Conservation (phyloP, 495 filamentous ascomycete genomes). For the Penicillium simplicissimum region DNA sequence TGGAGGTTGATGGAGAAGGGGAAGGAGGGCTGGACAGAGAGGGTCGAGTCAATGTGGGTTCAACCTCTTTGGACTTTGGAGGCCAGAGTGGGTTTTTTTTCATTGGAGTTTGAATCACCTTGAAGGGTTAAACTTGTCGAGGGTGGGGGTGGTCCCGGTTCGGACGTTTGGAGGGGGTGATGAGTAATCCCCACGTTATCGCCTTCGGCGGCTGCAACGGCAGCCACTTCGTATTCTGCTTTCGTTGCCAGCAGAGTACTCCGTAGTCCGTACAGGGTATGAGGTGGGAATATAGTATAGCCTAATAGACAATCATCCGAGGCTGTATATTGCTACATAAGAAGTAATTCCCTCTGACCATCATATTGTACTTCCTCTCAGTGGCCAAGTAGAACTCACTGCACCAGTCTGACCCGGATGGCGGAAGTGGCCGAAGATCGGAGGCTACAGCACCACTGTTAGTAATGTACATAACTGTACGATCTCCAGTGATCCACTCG, state of each 20-base stretch:
- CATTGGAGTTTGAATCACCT: slow-evolving; percentile 19
- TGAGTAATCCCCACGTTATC: slow-evolving; percentile 25
- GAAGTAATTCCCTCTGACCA: background rate
- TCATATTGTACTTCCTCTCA: background rate
- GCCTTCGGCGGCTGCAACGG: slow-evolving; percentile 2
- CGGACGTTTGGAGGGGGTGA: slow-evolving; percentile 12
- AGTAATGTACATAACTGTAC: too few species aligned
- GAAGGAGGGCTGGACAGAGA: slow-evolving; percentile 6
- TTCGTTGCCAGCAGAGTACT: too few species aligned
- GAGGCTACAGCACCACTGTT: background rate
- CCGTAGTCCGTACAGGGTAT: too few species aligned
- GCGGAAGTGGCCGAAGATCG: slow-evolving; percentile 15
- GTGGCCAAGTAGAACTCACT: background rate
- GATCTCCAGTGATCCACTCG: background rate
- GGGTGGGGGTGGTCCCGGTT: slow-evolving; percentile 7
- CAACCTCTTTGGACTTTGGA: background rate
- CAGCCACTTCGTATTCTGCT: background rate
- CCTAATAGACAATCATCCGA: background rate
- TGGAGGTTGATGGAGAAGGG: slow-evolving; percentile 1
- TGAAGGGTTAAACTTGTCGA: background rate
- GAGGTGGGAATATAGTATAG: too few species aligned
- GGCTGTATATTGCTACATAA: background rate
- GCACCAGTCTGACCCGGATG: background rate
- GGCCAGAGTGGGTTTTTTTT: slow-evolving; percentile 18
- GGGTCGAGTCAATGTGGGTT: slow-evolving; percentile 10